A percentile compares a stretch with the other conserved stretches of the same genome.
Evolutionary conservation across 1,284 basidiomycete species (phyloP).

Genomic region (Rhodotorula mucilaginosa): DNA sequence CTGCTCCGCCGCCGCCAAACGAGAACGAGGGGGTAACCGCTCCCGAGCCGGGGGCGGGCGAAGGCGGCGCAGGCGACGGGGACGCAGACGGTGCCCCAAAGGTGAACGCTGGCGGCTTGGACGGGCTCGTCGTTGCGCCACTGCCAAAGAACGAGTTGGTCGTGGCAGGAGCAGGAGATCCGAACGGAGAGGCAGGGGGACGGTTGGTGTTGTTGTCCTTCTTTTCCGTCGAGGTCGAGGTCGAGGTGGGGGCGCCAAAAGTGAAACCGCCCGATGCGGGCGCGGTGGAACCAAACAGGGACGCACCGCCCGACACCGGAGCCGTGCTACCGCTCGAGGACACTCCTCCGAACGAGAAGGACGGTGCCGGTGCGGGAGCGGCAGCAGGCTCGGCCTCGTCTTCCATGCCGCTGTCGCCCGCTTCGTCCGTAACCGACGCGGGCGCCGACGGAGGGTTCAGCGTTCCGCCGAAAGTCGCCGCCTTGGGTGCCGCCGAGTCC

Average conservation of each 20-base stretch:
- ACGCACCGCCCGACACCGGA: no score
- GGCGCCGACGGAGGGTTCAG: neutral
- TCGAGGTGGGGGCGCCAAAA: constrained; percentile 10
- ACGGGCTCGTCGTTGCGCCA: constrained; percentile 2
- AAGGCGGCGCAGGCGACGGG: constrained; percentile 22
- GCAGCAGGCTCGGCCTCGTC: constrained; percentile 25
- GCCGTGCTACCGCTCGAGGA: neutral
- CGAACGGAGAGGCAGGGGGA: constrained; percentile 15
- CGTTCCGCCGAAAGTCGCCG: neutral
- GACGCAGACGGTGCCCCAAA: constrained; percentile 16
- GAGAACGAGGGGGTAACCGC: constrained; percentile 15
- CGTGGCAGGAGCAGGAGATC: constrained; percentile 1
- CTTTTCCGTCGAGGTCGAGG: neutral
- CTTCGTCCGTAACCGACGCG: constrained; percentile 14
- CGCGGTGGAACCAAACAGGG: no score
- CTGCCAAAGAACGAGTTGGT: constrained; percentile 15
- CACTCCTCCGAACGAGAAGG: constrained; percentile 21
- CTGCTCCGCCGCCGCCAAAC: constrained; percentile 5
- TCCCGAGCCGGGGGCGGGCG: constrained; percentile 3
- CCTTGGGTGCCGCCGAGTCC: neutral
- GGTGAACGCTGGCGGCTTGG: constrained; percentile 17
- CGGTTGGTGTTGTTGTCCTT: constrained; percentile 5
- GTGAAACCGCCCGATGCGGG: constrained; percentile 3
- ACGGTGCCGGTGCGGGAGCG: neutral
- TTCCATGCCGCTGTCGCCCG: constrained; percentile 40